Evolutionary conservation across 1,139 yeast species (phyloP), one percentile per base, ranked within the genome.

Genomic region (Cylindricascospora bacillispora): DNA sequence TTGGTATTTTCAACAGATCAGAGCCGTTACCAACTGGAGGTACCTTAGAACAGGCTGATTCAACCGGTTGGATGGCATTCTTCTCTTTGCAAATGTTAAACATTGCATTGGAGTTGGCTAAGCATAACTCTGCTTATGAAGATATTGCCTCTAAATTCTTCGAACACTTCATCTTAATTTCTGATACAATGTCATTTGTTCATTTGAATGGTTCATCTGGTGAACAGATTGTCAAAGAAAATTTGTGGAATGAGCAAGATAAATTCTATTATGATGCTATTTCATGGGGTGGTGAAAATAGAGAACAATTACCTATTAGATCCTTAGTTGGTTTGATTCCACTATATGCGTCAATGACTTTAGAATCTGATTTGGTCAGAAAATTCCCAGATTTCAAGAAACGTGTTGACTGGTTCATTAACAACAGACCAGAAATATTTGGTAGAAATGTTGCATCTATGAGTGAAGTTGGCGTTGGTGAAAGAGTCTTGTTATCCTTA

Each of bases 21-120:
- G 95, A 85, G 58, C 93, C 93, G 2, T 64, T 81, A 46, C 95
- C 95, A 22, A 81, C 93, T 1, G 94, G 95, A 22, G 94, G 95
- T 27, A 70, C 66, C 27, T 64, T 85, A 43, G 92, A 82, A 52
- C 95, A 85, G 56, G 93, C 95, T 1, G 95, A 85, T 53, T 80
- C 93, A 19, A 85, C 95, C 5, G 95, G 95, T 22, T 85, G 95
- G 95, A 81, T 85, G 93, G 95, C 94, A 0, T 85, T 86, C 59
- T 85, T 76, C 59, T 73, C 81, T 19, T 63, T 85, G 44, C 89
- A 80, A 52, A 83, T 85, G 95, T 68, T 85, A 56, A 83, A 82
- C 53, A 85, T 85, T 52, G 86, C 95, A 0, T 65, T 85, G 44
- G 95, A 85, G 54, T 67, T 85, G 45, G 78, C 95, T 22, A 82